These are phyloP conservation scores for Pseudopithomyces maydicus DNA, from an alignment of 2,329 filamentous ascomycete species.

Conservation along the genomic window DNA sequence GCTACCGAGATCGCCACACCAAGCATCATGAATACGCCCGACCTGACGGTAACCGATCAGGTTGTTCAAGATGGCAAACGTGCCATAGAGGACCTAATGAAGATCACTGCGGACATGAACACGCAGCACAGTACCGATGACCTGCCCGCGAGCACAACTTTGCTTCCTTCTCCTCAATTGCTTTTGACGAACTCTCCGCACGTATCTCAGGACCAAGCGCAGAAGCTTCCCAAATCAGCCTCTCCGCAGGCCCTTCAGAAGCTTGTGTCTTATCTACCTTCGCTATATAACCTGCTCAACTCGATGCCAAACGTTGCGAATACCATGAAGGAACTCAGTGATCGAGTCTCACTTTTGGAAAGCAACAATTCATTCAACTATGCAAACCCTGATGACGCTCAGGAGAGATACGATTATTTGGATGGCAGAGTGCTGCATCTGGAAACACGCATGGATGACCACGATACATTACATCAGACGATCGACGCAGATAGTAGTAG, in stretches of 20 bases:
- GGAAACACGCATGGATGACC: conserved; percentile 59
- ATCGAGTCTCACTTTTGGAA: conserved; percentile 71
- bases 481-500: conserved; percentile 37
- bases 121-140: conserved; percentile 18
- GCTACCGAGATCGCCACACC: conserved; percentile 56
- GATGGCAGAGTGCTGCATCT: conserved; percentile 73
- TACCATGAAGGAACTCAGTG: conserved; percentile 64
- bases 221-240: conserved; percentile 34
- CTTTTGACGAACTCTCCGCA: conserved; percentile 28
- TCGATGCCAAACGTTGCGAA: conserved; percentile 49
- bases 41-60: conserved; percentile 40
- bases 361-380: conserved; percentile 71
- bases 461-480: conserved; percentile 41
- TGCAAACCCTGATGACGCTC: conserved; percentile 69
- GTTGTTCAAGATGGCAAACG: conserved; percentile 43
- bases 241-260: conserved; percentile 41
- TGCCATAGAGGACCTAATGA: conserved; percentile 36
- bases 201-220: conserved; percentile 37
- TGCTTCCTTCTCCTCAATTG: conserved; percentile 26
- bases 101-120: conserved; percentile 29
- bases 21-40: conserved; percentile 50
- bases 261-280: conserved; percentile 41
- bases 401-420: conserved; percentile 68
- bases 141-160: conserved; percentile 21
- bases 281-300: conserved; percentile 43